Evolutionary conservation across 106 monocot species (phyloP).

Genomic region (Dendrobium huoshanense): DNA sequence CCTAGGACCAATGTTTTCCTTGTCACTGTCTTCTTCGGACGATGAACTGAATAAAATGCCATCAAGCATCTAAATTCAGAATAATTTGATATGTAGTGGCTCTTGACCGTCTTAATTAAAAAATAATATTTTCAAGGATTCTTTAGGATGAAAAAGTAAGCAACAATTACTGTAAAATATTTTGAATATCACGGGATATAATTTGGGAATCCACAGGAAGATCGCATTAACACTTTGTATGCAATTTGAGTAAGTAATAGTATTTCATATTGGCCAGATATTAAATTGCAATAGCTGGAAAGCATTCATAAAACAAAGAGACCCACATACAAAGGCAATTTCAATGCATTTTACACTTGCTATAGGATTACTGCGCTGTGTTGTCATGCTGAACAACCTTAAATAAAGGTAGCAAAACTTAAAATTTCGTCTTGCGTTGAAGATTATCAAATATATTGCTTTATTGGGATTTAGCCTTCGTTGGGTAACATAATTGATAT

Average conservation of each 20-base stretch:
- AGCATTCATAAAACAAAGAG: neutral
- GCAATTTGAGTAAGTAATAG: neutral
- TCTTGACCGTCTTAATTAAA: neutral
- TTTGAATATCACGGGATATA: neutral
- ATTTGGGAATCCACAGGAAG: neutral
- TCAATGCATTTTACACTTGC: too few species aligned
- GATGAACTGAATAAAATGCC: conserved; percentile 53
- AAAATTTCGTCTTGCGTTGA: too few species aligned
- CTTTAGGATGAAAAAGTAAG: neutral
- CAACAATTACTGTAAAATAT: neutral
- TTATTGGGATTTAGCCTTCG: too few species aligned
- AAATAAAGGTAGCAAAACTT: too few species aligned
- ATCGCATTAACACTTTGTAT: neutral
- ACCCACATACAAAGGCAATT: too few species aligned
- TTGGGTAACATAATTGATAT: too few species aligned
- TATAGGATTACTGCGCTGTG: too few species aligned
- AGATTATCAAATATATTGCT: too few species aligned
- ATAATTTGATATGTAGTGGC: neutral
- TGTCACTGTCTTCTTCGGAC: conserved; percentile 61
- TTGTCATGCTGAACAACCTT: too few species aligned
- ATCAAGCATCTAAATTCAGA: conserved; percentile 3
- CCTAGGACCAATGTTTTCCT: conserved; percentile 64
- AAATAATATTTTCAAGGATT: neutral
- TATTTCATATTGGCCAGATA: neutral
- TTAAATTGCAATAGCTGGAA: neutral